Evolutionary conservation across 371 early-diverging fungal species (phyloP).

Genomic region (Zopfochytrium polystomum): DNA sequence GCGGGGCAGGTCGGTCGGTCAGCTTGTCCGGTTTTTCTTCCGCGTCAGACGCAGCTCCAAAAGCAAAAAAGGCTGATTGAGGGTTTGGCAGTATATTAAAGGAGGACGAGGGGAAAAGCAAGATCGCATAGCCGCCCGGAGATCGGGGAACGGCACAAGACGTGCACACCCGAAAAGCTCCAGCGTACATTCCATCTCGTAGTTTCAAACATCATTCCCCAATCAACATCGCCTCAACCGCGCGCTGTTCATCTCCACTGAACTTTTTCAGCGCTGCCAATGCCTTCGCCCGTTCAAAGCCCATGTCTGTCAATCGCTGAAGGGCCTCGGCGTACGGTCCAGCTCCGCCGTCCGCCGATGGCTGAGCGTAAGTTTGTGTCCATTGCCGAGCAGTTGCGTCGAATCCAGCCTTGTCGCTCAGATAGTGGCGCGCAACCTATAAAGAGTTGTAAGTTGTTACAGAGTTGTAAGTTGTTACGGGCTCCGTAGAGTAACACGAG

Average conservation of each 20-base stretch:
- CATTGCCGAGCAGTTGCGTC: constrained; percentile 44
- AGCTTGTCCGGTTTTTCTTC: no score
- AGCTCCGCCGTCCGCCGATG: constrained; percentile 21
- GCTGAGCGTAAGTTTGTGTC: constrained; percentile 38
- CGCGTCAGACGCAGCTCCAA: no score
- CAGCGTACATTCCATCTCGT: no score
- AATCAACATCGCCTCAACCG: constrained; percentile 39
- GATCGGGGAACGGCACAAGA: no score
- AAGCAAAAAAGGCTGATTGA: no score
- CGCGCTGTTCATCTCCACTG: constrained; percentile 39
- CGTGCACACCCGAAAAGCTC: no score
- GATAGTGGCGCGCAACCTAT: constrained; percentile 43
- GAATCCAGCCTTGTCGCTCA: constrained; percentile 34
- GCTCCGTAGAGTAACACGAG: neutral
- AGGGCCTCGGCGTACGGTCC: constrained; percentile 34
- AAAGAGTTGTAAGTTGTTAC: neutral
- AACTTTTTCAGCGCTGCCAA: constrained; percentile 31
- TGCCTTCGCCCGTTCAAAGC: constrained; percentile 39
- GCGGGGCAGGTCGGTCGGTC: no score
- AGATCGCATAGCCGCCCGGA: no score
- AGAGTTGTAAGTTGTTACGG: no score
- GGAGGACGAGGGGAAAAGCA: no score
- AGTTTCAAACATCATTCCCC: no score
- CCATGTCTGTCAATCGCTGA: constrained; percentile 43
- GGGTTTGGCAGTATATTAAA: no score